Evolutionary conservation across 129 eudicot species (phyloP).

Genomic region (Centaurea solstitialis): DNA sequence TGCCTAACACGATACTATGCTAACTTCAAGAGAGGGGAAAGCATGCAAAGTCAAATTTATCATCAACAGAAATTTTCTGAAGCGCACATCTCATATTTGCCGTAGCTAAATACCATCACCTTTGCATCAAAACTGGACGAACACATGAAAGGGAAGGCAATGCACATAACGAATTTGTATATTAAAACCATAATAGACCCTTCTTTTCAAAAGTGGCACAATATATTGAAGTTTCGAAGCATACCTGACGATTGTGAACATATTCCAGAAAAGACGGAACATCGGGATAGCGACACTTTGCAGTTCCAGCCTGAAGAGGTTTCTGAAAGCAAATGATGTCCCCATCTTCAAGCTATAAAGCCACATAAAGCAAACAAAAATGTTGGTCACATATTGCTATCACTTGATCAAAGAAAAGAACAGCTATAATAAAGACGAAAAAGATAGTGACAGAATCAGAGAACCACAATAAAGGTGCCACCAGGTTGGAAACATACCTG

Average conservation of each 20-base stretch:
- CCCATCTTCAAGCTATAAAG: constrained; percentile 84
- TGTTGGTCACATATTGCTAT: neutral
- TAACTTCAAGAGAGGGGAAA: neutral
- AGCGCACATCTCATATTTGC: neutral
- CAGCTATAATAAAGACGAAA: neutral
- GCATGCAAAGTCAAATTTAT: neutral
- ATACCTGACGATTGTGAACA: constrained; percentile 92
- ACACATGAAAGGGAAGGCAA: neutral
- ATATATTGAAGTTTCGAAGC: neutral
- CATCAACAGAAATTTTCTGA: neutral
- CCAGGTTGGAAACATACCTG: constrained; percentile 53
- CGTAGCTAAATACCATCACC: neutral
- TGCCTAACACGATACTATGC: neutral
- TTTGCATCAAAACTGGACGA: neutral
- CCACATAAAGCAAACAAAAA: neutral
- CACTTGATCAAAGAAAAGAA: neutral
- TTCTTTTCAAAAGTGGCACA: neutral
- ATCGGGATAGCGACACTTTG: constrained; percentile 67
- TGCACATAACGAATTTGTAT: neutral
- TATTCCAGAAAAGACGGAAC: constrained; percentile 86
- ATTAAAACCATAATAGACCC: constrained; percentile 1
- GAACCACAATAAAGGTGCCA: neutral
- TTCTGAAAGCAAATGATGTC: constrained; percentile 91
- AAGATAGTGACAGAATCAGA: neutral
- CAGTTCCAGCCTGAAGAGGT: constrained; percentile 40